Percentiles rank a stretch among this genome's conserved stretches.
Evolutionary conservation across 1,139 yeast species (phyloP).

Genomic region (Pichia sp.): DNA sequence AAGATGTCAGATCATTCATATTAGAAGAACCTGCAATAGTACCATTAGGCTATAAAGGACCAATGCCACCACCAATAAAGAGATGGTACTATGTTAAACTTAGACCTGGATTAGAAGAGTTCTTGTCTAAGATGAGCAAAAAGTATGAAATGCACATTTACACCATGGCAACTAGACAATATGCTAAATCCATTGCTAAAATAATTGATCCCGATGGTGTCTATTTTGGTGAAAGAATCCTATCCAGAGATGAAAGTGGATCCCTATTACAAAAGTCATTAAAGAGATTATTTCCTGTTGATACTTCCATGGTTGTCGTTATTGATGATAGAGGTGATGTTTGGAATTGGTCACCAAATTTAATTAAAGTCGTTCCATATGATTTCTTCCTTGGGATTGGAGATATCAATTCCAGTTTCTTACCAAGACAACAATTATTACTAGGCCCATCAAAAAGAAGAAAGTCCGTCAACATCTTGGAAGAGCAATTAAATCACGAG

Average conservation of each 20-base stretch:
- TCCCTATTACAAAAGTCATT: conserved; percentile 86
- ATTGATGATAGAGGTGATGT: conserved; percentile 99
- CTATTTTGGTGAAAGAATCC: conserved; percentile 86
- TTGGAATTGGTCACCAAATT: conserved; percentile 96
- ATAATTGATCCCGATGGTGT: conserved; percentile 89
- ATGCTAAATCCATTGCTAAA: conserved; percentile 86
- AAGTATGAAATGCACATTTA: conserved; percentile 90
- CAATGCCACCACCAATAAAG: conserved; percentile 51
- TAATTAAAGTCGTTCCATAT: conserved; percentile 91
- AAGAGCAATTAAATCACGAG: conserved; percentile 34
- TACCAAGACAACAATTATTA: conserved; percentile 77
- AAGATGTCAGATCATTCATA: conserved; percentile 75
- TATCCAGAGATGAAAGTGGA: conserved; percentile 95
- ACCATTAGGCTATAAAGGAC: conserved; percentile 58
- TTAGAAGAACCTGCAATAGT: conserved; percentile 71
- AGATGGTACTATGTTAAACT: conserved; percentile 93
- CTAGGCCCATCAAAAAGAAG: conserved; percentile 69
- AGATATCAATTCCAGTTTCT: conserved; percentile 89
- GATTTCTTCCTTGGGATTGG: conserved; percentile 98
- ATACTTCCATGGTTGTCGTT: conserved; percentile 93
- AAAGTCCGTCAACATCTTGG: conserved; percentile 53
- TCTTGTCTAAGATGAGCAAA: conserved; percentile 60
- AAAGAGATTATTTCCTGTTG: conserved; percentile 89
- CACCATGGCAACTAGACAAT: conserved; percentile 98
- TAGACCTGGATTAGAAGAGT: conserved; percentile 81